Evolutionary conservation across 1,284 basidiomycete species (phyloP), one percentile per base, ranked within the genome.

Genomic region (Naganishia sp.): DNA sequence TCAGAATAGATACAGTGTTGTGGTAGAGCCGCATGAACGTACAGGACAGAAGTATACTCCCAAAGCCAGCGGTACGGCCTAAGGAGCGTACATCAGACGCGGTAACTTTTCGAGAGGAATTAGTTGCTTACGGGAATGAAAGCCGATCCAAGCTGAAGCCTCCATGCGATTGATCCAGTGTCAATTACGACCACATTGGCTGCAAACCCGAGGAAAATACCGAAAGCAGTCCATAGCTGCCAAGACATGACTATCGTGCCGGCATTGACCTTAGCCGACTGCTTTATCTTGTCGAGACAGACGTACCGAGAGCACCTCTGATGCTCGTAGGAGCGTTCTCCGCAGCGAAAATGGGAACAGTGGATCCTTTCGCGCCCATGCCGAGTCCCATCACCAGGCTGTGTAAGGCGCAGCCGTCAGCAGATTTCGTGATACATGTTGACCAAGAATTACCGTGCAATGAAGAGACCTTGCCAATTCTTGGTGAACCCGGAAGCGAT

Each of bases 401-500:
- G 21, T 3, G 23, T 28, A 28, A 50, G 9, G 43, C 15, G 13
- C 53, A n/a, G 16, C 36, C 21, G 42, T 43, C 36, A 50, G 16
- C 10, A 15, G 28, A 36, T 46, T 10, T 21, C 56, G 18, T 28
- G 31, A 28, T 18, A 45, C 39, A 15, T 55, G 33, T 13, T 7
- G 33, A 55, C 28, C 53, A 25, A 45, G 21, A 6, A 55, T 15
- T 36, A 55, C 63, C 44, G 74, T 11, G 69, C 72, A 53, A 78
- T 71, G 60, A 83, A 76, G 25, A 84, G 78, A 59, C 42, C 43
- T 23, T 60, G 48, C 86, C 87, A 88, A 43, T 82, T 84, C 67
- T 86, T 82, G 0, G 83, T 81, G 57, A 85, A 75, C 9, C 78
- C 88, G 31, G 83, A 83, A 54, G 84, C 86, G 71, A 90, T 85